Base-by-base conservation (phyloP, 2,329 filamentous ascomycete species). In the Alternaria conjuncta region DNA sequence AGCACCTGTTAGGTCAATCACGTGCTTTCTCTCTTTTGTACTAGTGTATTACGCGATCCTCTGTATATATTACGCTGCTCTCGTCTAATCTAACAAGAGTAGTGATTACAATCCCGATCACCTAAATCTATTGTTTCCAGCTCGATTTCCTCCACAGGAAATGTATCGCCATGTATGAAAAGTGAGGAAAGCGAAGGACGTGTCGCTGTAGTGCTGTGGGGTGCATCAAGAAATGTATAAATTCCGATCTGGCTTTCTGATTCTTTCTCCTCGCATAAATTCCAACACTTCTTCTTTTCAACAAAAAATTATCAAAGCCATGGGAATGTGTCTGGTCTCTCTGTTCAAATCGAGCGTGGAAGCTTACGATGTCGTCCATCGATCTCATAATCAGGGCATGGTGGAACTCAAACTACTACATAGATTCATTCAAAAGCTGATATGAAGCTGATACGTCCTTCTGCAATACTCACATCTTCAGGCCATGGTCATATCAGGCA, bases 391-490 rank as follows among this genome's bases (percentile, higher is more conserved):
- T 36, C 32, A 1, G 32, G 32, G 32, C 32, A 36, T n/a, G 32
- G n/a, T 36, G 32, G 15, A 36, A 36, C 32, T 3, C 32, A 36
- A n/a, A n/a, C 15, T 36, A 15, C 32, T 36, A 36, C 32, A 36
- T n/a, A 36, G 0, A 36, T 36, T 36, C 15, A 36, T 41, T 41
- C 36, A 10, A 18, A 41, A 41, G 36, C 36, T 18, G 10, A 10
- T 41, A 41, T 18, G 15, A 41, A 41, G 36, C n/a, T 18, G 15
- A 41, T 0, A 1, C 1, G 36, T 3, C n/a, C 36, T 41, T 41
- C 36, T 41, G 0, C 0, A 18, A 0, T 0, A 2, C 36, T 9
- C 1, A n/a, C 20, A 53, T 0, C 5, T 1, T 32, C 6, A 46
- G 18, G 10, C 30, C 49, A 53, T 53, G 2, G 30, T 53, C 49